Base-by-base conservation (phyloP, 768 basidiomycete species). In the Tulasnella sp. region DNA sequence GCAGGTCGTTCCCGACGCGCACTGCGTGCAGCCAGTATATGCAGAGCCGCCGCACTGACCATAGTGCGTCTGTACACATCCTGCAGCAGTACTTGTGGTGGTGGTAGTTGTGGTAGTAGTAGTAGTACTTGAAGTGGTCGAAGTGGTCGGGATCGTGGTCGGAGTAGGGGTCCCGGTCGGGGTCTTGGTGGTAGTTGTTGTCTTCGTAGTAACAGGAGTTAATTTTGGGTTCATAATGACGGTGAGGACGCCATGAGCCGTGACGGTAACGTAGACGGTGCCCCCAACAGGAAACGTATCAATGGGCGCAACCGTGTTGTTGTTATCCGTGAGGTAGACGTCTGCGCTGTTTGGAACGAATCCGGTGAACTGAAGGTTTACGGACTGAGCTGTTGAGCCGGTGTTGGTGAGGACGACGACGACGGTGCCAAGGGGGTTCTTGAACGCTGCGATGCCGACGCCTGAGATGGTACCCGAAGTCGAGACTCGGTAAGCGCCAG, bases 381-480 rank as follows among this genome's bases (percentile, higher is more conserved):
- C 68, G 5, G 37, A 37, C 68, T 70, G 68, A 14, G 68, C 68
- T 15, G 68, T 17, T 6, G 37, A 37, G 25, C 37, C 68, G 2
- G 37, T 40, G 15, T 70, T 70, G 68, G 39, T 70, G 34, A 76
- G 29, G 29, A 39, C 67, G 22, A 72, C 67, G 19, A 49, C 29
- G 45, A 77, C 6, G 8, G 54, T 68, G 4, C 77, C 73, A 39
- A 69, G 67, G 34, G 54, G 67, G 29, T 77, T 77, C 31, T 71
- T 69, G 68, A 77, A 77, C 25, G 77, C 77, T 15, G 37, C 58
- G 37, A 77, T 64, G 11, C 42, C 29, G 19, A 77, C 34, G n/a
- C 37, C 34, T 14, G 31, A 39, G 14, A 38, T 42, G 40, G 42
- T 42, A 25, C 72, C 73, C 29, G 72, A 31, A 4, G 77, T 74